phyloP scores from a whole-genome alignment of 2,329 filamentous ascomycete species.

The Orbilia brochopaga region DNA sequence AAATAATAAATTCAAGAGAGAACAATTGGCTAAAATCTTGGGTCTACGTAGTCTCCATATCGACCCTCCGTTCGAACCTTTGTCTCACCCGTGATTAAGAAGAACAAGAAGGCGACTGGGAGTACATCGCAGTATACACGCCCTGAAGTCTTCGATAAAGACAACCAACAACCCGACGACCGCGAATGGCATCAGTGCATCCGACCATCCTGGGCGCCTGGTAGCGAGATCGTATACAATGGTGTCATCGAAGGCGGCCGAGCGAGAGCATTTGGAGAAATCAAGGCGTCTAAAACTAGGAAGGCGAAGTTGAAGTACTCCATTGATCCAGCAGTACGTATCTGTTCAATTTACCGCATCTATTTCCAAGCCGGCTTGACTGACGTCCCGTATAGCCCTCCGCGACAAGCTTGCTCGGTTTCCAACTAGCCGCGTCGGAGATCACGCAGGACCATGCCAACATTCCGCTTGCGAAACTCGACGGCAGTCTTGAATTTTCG shows the following conservation, averaged over 20 bases:
- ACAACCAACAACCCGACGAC: constrained; percentile 33
- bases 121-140: constrained; percentile 24
- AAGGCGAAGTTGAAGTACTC: constrained; percentile 42
- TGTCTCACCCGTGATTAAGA: constrained; percentile 40
- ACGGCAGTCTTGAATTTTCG: constrained; percentile 24
- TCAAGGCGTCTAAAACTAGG: constrained; percentile 36
- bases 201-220: constrained; percentile 42
- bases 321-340: constrained; percentile 17
- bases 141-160: constrained; percentile 33
- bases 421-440: constrained; percentile 56
- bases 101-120: constrained; percentile 28
- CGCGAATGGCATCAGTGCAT: constrained; percentile 44
- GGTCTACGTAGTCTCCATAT: constrained; percentile 48
- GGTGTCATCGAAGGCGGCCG: constrained; percentile 35
- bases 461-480: constrained; percentile 59
- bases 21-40: constrained; percentile 46
- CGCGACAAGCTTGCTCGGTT: constrained; percentile 24
- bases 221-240: constrained; percentile 25
- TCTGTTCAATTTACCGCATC: neutral
- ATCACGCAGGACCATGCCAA: constrained; percentile 57
- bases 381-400: constrained; percentile 11
- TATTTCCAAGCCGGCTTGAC: neutral
- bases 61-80: constrained; percentile 46
- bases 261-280: constrained; percentile 32
- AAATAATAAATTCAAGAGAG: constrained; percentile 47